Evolutionary conservation across 768 basidiomycete genomes (phyloP).

Genomic region (Tephrocybe rancida): DNA sequence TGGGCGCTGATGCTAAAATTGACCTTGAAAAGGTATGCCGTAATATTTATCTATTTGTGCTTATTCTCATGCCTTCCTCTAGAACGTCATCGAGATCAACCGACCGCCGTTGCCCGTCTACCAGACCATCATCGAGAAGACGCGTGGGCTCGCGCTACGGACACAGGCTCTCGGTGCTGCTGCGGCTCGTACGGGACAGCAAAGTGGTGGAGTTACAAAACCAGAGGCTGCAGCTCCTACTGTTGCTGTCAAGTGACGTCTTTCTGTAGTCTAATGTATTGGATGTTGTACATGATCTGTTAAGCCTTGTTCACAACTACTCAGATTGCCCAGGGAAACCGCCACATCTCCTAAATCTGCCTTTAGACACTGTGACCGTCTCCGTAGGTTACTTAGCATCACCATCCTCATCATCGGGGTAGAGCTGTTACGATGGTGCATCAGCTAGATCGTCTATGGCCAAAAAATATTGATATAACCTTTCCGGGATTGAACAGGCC

Average conservation of each 20-base stretch:
- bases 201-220: conserved; percentile 14
- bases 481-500: conserved; percentile 87
- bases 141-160: conserved; percentile 86
- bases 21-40: conserved; percentile 84
- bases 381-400: background rate
- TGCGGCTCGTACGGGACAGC: conserved; percentile 38
- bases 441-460: conserved; percentile 1
- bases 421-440: conserved; percentile 12
- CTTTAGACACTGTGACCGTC: background rate
- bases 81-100: conserved; percentile 97
- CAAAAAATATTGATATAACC: conserved; percentile 32
- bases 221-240: conserved; percentile 20
- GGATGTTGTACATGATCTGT: conserved; percentile 8
- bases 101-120: conserved; percentile 89
- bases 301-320: background rate
- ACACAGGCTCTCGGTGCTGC: conserved; percentile 90
- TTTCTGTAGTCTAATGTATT: conserved; percentile 9
- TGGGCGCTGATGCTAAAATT: conserved; percentile 97
- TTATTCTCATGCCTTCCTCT: conserved; percentile 9
- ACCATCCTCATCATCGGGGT: conserved; percentile 17
- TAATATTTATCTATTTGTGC: background rate
- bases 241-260: conserved; percentile 25
- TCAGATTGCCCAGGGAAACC: background rate
- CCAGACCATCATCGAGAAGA: conserved; percentile 94
- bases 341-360: background rate